These are phyloP conservation scores for Fusarium poae DNA, from an alignment of 2,329 filamentous ascomycete genomes.

Conservation along the genomic window DNA sequence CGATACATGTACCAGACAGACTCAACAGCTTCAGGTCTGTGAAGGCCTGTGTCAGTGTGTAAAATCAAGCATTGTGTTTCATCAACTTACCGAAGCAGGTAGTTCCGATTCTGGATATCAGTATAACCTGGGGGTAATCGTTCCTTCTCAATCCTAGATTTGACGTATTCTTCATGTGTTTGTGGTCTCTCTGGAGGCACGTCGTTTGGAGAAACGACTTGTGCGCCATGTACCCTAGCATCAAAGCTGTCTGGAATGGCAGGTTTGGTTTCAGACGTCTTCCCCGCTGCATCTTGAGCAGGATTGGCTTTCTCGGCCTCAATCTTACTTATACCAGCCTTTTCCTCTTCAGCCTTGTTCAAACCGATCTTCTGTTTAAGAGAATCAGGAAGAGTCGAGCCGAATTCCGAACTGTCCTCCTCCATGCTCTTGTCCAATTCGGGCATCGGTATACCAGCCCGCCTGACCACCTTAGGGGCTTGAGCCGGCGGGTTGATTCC, in stretches of 20 bases:
- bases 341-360: slow-evolving; percentile 18
- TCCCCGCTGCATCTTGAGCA: slow-evolving; percentile 16
- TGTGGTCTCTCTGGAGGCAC: slow-evolving; percentile 53
- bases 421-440: slow-evolving; percentile 38
- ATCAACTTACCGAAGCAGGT: slow-evolving; percentile 70
- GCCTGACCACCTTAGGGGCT: slow-evolving; percentile 28
- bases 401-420: slow-evolving; percentile 43
- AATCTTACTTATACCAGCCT: slow-evolving; percentile 6
- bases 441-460: slow-evolving; percentile 46
- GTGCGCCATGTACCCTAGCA: slow-evolving; percentile 21
- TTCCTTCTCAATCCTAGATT: slow-evolving; percentile 58
- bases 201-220: slow-evolving; percentile 12
- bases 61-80: slow-evolving; percentile 25
- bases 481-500: background rate
- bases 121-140: slow-evolving; percentile 66
- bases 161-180: slow-evolving; percentile 68
- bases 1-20: slow-evolving; percentile 92
- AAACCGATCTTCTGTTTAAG: slow-evolving; percentile 51
- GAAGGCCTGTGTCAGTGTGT: slow-evolving; percentile 21
- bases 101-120: slow-evolving; percentile 60
- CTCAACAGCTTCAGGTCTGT: slow-evolving; percentile 86
- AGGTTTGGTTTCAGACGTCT: slow-evolving; percentile 8
- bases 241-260: slow-evolving; percentile 30
- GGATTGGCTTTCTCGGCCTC: slow-evolving; percentile 2
- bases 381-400: slow-evolving; percentile 52